Evolutionary conservation across 805 yeast genomes (phyloP), one percentile per base, ranked within the genome.

Genomic region (Yarrowia divulgata): DNA sequence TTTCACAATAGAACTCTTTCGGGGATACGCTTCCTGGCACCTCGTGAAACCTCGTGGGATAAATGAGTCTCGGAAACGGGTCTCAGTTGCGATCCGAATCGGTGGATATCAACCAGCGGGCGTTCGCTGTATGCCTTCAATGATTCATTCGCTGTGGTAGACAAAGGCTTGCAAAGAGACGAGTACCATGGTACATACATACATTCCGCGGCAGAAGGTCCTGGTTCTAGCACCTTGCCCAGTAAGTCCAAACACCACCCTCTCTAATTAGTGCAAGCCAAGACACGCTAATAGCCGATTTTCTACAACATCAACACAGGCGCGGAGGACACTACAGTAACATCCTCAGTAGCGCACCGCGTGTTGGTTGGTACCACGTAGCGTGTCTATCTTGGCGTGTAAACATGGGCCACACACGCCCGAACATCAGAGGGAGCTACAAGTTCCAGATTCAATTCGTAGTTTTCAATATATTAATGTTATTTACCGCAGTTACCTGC

Each of bases 401-500:
- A 14, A 43, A 18, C 43, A 40, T 14, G 43, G 43, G 43, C 18
- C 43, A 34, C 37, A n/a, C n/a, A n/a, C n/a, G n/a, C n/a, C n/a
- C n/a, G n/a, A n/a, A n/a, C n/a, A 34, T 34, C 37, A 9, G 10
- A 34, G 6, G 8, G 8, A 3, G 37, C 46, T 42, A 42, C 46
- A 16, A 39, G n/a, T 13, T 23, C 29, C 29, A 23, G 29, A 23
- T 23, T 23, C 29, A 18, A 45, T 18, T 45, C 29, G 29, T 45
- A 46, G 10, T 49, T n/a, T 52, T 52, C 43, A 52, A 52, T 52
- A 52, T 52, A 52, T 52, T 52, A 52, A 52, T 52, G 58, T 18
- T 49, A 48, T 48, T 48, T 48, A 49, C 54, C 54, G 54, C 54
- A 49, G 39, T 32, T 52, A 12, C 45, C 45, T 37, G 39, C 60